Evolutionary conservation across 2,329 filamentous ascomycete genomes (phyloP).

Genomic region (Chaetomium olivaceum): DNA sequence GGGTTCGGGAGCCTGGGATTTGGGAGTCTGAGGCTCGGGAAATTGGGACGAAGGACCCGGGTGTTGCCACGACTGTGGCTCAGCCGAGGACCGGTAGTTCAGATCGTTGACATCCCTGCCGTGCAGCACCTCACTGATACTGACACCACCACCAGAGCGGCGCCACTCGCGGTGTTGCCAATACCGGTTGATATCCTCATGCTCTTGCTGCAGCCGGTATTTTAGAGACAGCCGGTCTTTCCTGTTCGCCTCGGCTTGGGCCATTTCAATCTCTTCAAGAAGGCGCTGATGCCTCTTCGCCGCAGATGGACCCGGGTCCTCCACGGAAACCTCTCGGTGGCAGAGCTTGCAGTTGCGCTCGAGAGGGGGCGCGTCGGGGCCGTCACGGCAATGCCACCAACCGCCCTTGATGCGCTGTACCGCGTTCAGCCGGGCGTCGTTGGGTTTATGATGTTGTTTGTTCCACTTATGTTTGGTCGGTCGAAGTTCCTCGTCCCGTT

Average conservation of each 20-base stretch:
- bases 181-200: conserved; percentile 7
- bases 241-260: conserved; percentile 19
- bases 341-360: conserved; percentile 24
- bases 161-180: conserved; percentile 10
- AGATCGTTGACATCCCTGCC: conserved; percentile 13
- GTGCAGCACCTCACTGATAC: conserved; percentile 9
- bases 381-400: conserved; percentile 29
- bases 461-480: conserved; percentile 1
- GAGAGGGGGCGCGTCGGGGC: conserved; percentile 15
- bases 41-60: background rate
- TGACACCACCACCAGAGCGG: conserved; percentile 13
- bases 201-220: conserved; percentile 3
- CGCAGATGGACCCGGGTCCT: background rate
- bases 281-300: conserved; percentile 16
- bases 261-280: conserved; percentile 21
- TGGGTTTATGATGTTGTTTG: conserved; percentile 24
- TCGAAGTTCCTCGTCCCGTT: background rate
- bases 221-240: conserved; percentile 13
- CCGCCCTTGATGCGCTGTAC: conserved; percentile 21
- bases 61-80: background rate
- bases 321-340: background rate
- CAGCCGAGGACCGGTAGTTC: conserved; percentile 8
- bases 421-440: conserved; percentile 17
- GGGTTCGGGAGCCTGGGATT: background rate
- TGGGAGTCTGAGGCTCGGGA: no score